These are phyloP conservation scores for Trichomonascaceae sp. DNA, from an alignment of 1,139 yeast species.

Conservation along the genomic window DNA sequence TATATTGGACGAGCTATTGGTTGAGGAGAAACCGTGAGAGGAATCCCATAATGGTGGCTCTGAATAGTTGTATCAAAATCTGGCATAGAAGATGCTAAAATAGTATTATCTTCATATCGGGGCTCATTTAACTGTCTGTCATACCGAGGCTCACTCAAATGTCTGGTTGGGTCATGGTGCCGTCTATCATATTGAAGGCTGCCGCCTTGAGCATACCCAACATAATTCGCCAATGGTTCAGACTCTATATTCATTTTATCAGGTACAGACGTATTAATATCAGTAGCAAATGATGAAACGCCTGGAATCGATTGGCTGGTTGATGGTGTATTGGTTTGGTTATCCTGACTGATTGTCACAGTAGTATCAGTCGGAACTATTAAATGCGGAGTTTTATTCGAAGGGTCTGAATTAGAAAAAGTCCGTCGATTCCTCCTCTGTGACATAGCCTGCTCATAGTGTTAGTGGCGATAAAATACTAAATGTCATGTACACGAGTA, in stretches of 20 bases:
- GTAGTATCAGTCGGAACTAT: background rate
- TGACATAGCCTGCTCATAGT: background rate
- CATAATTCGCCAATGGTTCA: background rate
- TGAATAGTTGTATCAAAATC: background rate
- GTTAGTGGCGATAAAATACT: background rate
- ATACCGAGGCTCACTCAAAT: background rate
- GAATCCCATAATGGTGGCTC: background rate
- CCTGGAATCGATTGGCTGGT: background rate
- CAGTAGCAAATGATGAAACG: background rate
- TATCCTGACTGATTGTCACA: background rate
- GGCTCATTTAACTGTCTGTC: background rate
- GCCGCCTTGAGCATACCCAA: background rate
- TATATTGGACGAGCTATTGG: background rate
- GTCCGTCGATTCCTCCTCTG: background rate
- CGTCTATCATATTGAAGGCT: background rate
- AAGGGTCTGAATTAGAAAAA: background rate
- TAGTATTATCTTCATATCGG: no score
- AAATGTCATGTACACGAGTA: background rate
- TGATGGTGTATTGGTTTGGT: background rate
- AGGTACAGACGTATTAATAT: background rate
- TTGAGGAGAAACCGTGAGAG: background rate
- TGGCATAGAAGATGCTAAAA: background rate
- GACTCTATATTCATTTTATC: background rate
- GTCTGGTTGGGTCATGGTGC: background rate
- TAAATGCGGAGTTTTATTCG: background rate